phyloP scores from a whole-genome alignment of 257 asterid genomes.

The Fraxinus cuspidata region DNA sequence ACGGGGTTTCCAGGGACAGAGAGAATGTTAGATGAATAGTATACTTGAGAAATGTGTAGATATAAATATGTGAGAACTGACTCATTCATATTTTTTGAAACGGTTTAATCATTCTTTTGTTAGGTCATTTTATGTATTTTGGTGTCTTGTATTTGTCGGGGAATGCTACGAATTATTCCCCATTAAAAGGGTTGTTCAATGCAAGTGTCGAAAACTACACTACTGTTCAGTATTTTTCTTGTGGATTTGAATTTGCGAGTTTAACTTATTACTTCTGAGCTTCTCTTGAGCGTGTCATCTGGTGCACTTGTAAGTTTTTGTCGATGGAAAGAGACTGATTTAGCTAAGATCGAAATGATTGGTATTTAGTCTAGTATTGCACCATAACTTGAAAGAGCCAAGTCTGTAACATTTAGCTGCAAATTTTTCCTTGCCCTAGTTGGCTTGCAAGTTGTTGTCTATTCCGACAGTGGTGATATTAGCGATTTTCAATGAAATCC shows the following conservation, averaged over 20 bases:
- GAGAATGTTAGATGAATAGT: neutral
- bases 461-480: no score
- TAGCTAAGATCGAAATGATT: no score
- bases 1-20: neutral
- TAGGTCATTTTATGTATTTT: neutral
- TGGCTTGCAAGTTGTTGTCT: no score
- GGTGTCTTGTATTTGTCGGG: neutral
- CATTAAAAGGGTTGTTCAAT: neutral
- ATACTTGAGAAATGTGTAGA: neutral
- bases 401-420: neutral
- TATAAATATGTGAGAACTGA: neutral
- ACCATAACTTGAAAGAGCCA: neutral
- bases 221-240: neutral
- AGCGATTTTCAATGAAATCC: no score
- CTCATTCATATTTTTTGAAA: neutral
- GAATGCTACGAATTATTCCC: no score
- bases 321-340: no score
- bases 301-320: no score
- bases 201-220: neutral
- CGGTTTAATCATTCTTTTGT: conserved; percentile 1
- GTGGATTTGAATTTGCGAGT: neutral
- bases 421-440: neutral
- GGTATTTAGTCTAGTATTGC: neutral
- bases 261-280: neutral
- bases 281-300: no score